Conservation (phyloP, 1,284 basidiomycete species). For the Cutaneotrichosporon dermatis region DNA sequence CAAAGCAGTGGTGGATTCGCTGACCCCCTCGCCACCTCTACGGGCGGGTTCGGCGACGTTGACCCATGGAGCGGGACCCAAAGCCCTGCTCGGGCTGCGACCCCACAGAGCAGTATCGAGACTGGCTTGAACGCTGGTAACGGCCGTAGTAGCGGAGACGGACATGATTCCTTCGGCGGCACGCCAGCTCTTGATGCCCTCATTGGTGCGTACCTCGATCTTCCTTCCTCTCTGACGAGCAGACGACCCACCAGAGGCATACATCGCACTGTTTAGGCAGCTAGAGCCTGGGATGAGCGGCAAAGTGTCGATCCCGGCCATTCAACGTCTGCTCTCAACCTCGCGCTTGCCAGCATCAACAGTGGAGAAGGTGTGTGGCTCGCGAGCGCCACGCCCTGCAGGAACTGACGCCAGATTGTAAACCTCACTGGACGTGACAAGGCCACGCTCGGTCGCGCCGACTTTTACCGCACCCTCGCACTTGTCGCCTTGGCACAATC, state of each 20-base stretch:
- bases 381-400: neutral
- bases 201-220: constrained; percentile 28
- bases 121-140: neutral
- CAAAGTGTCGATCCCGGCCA: constrained; percentile 70
- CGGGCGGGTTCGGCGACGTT: constrained; percentile 56
- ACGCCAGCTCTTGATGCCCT: constrained; percentile 23
- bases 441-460: constrained; percentile 40
- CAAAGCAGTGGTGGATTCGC: constrained; percentile 12
- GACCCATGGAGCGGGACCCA: constrained; percentile 84
- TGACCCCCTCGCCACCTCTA: constrained; percentile 37
- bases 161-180: neutral
- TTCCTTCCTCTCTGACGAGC: constrained; percentile 48
- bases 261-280: constrained; percentile 65
- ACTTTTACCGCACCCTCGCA: constrained; percentile 82
- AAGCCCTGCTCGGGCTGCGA: constrained; percentile 53
- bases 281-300: constrained; percentile 65
- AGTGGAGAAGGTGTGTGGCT: constrained; percentile 64
- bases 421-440: constrained; percentile 54
- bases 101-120: constrained; percentile 11
- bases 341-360: constrained; percentile 71
- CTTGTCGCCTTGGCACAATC: constrained; percentile 72
- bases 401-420: constrained; percentile 59
- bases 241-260: constrained; percentile 72
- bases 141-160: neutral
- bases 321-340: constrained; percentile 71